A percentile compares a stretch with the other conserved stretches of the same genome.
phyloP scores from a whole-genome alignment of 2,329 filamentous ascomycete species.

The Dactylellina haptotyla region DNA sequence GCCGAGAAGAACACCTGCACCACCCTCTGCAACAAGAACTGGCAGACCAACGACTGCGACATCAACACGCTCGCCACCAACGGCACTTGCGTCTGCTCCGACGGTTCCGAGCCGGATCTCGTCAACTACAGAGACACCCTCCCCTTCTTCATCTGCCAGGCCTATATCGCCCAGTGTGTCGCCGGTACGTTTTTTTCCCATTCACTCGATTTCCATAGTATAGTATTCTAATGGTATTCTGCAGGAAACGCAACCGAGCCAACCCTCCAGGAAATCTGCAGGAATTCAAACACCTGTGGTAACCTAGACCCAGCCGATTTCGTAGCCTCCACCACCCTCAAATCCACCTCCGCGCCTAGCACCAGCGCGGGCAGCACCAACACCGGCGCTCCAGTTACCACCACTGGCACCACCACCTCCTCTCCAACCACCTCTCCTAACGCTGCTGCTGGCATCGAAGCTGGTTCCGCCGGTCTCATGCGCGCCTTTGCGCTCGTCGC shows the following conservation, averaged over 20 bases:
- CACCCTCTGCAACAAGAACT: conserved; percentile 43
- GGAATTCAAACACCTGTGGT: conserved; percentile 50
- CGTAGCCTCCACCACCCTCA: conserved; percentile 31
- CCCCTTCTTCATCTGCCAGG: conserved; percentile 45
- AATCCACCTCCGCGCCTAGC: conserved; percentile 2
- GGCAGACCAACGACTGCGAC: conserved; percentile 47
- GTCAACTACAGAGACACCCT: conserved; percentile 43
- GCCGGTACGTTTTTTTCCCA: conserved; percentile 26
- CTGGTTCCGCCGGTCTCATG: conserved; percentile 11
- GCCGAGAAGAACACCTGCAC: conserved; percentile 49
- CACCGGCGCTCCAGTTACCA: conserved; percentile 1
- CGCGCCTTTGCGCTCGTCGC: conserved; percentile 25
- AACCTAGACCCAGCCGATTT: conserved; percentile 43
- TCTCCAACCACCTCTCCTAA: conserved; percentile 30
- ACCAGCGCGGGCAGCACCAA: background rate
- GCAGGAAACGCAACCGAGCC: conserved; percentile 48
- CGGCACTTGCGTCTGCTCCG: conserved; percentile 28
- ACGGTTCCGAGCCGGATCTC: conserved; percentile 39
- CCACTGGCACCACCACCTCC: background rate
- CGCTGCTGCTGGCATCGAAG: conserved; percentile 14
- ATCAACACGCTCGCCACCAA: conserved; percentile 14
- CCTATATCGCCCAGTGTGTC: conserved; percentile 50
- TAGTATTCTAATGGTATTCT: background rate
- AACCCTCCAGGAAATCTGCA: conserved; percentile 36
- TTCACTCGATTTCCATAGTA: background rate